Conservation (phyloP, 2,329 filamentous ascomycete species). For the Aspergillus hortae region DNA sequence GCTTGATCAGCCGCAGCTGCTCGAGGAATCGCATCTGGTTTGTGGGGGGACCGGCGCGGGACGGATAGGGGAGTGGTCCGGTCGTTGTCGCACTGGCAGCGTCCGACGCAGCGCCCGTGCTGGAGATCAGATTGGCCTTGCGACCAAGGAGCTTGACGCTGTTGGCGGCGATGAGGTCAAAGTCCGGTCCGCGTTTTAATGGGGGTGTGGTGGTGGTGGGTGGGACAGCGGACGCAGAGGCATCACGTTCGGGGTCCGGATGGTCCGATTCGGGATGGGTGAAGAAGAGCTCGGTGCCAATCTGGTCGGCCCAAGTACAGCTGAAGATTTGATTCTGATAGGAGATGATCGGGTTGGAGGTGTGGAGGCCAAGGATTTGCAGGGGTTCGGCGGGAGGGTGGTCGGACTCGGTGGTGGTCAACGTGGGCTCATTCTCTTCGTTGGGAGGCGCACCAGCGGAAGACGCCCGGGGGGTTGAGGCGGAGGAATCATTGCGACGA, state of each 20-base stretch:
- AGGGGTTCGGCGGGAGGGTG: constrained; percentile 44
- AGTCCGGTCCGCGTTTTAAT: constrained; percentile 41
- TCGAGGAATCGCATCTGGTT: constrained; percentile 59
- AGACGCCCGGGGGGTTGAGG: constrained; percentile 4
- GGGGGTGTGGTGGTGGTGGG: constrained; percentile 28
- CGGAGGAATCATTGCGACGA: constrained; percentile 20
- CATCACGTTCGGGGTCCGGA: constrained; percentile 21
- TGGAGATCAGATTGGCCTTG: constrained; percentile 58
- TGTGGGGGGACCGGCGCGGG: constrained; percentile 29
- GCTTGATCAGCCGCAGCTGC: constrained; percentile 63
- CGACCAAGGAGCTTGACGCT: constrained; percentile 66
- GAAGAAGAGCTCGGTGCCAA: constrained; percentile 82
- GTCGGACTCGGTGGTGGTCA: constrained; percentile 26
- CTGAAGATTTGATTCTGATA: constrained; percentile 76
- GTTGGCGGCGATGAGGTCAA: constrained; percentile 70
- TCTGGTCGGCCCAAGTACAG: constrained; percentile 75
- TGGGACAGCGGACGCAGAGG: too few relatives aligned
- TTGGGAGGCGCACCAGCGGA: constrained; percentile 6
- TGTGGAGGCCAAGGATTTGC: constrained; percentile 81
- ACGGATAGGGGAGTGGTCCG: constrained; percentile 4
- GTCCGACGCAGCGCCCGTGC: constrained; percentile 21
- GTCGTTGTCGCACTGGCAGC: constrained; percentile 1
- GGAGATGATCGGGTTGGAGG: constrained; percentile 69
- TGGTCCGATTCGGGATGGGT: constrained; percentile 39
- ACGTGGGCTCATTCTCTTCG: constrained; percentile 33